Percentiles rank a stretch among this genome's conserved stretches.
Conservation (phyloP, 306 rosid genomes). For the Malus sylvestris region DNA sequence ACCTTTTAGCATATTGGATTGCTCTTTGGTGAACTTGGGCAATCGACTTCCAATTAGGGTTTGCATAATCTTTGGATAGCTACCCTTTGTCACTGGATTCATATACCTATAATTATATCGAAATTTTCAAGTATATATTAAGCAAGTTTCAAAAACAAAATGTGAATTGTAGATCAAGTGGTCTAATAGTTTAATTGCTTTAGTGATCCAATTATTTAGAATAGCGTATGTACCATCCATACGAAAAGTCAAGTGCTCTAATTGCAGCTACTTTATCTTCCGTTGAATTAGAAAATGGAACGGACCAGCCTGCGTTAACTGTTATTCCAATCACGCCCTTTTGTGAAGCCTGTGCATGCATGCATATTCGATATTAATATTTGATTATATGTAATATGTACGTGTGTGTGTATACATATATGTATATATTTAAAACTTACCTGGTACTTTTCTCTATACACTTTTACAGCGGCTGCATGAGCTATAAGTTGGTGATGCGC, state of each 20-base stretch:
- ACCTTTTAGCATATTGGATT: conserved; percentile 23
- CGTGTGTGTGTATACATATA: not conserved
- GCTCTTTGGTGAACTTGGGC: conserved; percentile 29
- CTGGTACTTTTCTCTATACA: conserved; percentile 40
- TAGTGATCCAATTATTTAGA: too few relatives aligned
- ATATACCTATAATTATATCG: conserved; percentile 19
- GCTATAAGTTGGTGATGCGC: conserved; percentile 48
- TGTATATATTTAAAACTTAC: conserved; percentile 6
- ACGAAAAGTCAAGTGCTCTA: not conserved
- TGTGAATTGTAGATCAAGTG: too few relatives aligned
- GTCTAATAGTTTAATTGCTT: too few relatives aligned
- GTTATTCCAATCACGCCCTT: conserved; percentile 56
- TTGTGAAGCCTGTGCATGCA: conserved; percentile 17
- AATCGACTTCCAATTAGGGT: conserved; percentile 16
- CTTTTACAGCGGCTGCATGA: conserved; percentile 58
- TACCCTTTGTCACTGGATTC: conserved; percentile 29
- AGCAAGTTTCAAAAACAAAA: too few relatives aligned
- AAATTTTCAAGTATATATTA: not conserved
- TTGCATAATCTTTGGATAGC: conserved; percentile 37
- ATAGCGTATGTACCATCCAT: not conserved
- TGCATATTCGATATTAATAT: not conserved
- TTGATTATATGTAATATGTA: not conserved
- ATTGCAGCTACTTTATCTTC: not conserved
- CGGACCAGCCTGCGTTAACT: not conserved
- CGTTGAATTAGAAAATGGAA: not conserved